Base-by-base conservation (phyloP, 1,284 basidiomycete species). In the Pyrrhoderma lamaoense region DNA sequence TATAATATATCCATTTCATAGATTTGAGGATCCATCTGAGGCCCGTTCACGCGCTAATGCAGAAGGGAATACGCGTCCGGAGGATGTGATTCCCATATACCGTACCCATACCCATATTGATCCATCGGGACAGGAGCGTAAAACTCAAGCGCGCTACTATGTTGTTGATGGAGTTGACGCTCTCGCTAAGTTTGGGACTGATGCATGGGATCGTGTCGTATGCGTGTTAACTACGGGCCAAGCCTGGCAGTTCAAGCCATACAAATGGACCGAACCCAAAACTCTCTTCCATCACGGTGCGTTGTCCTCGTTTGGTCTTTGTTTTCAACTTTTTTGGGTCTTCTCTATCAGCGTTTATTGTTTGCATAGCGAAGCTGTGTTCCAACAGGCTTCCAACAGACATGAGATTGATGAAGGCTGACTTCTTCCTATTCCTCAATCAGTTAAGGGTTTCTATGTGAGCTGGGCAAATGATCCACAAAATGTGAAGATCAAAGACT, bases 201-300 rank as follows among this genome's bases (percentile, higher is more conserved):
- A 94, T 57, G 86, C 91, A 3, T 95, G 93, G 93, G 91, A 95
- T 55, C 79, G 95, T 21, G 96, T 99, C 3, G 85, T 97, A 3
- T 95, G 92, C 59, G 95, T 99, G 9, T 86, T 97, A 77, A 98
- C 95, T 1, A 98, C 93, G 0, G 95, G 95, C 1, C 95, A 98
- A 61, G 84, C 86, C 45, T 99, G 95, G 95, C 95, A 98, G 66
- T 99, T 99, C 70, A 80, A 87, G 58, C 85, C 88, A 25, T 99
- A 98, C 71, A 93, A 93, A 65, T 98, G 94, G 94, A 83, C 76
- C 47, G 93, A 98, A 60, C 94, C 95, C 1, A 82, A 83, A 56
- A 79, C 87, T 50, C 70, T 98, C 23, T 98, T 98, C 70, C 89
- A 94, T 64, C 86, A 98, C 64, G 92, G 93, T 94, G 57, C 52